Conservation (phyloP, 2,329 filamentous ascomycete species). For the Metarhizium rileyi region DNA sequence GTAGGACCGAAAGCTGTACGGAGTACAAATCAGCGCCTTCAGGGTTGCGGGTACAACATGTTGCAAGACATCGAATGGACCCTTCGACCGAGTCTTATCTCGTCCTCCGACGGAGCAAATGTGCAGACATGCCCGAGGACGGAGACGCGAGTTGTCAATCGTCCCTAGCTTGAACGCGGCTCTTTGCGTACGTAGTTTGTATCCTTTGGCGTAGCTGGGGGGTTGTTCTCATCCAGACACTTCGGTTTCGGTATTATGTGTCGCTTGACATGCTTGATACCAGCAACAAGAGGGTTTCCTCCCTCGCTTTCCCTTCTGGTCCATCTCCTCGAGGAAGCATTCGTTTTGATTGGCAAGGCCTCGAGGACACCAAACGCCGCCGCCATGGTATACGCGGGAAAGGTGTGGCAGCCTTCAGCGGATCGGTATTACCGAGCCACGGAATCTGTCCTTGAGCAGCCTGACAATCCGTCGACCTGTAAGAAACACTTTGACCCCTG, state of each 20-base stretch:
- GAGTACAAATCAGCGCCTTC: too few species aligned
- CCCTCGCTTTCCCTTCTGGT: not conserved
- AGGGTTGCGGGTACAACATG: not conserved
- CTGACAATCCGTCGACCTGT: too few species aligned
- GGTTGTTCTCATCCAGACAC: too few species aligned
- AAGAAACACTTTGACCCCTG: not conserved
- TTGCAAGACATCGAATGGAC: not conserved
- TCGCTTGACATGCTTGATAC: not conserved
- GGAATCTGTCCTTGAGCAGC: not conserved
- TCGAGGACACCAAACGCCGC: not conserved
- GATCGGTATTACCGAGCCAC: not conserved
- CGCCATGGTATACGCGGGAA: not conserved
- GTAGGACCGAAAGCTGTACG: not conserved
- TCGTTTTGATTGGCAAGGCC: not conserved
- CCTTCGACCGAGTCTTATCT: slow-evolving; percentile 1
- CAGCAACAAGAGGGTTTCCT: not conserved
- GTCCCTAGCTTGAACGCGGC: too few species aligned
- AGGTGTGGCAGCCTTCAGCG: not conserved
- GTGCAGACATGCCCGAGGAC: not conserved
- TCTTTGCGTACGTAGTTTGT: too few species aligned
- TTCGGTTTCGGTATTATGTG: not conserved
- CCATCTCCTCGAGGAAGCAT: not conserved
- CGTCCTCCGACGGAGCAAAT: not conserved
- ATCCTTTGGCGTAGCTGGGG: too few species aligned
- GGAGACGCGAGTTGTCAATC: not conserved